Conservation (phyloP, 495 filamentous ascomycete genomes). For the Penicillium pancosmium region DNA sequence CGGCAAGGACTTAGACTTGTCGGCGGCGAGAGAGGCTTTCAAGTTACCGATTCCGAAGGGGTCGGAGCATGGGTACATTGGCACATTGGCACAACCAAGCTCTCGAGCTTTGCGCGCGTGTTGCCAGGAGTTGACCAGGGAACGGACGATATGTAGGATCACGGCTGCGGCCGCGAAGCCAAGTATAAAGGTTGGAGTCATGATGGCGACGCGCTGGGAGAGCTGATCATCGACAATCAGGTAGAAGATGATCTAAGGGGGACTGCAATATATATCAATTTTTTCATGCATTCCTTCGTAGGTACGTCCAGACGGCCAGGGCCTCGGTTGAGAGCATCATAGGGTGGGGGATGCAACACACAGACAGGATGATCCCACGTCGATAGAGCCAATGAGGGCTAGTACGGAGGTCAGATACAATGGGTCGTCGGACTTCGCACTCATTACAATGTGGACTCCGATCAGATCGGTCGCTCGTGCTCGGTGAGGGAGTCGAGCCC, state of each 20-base stretch:
- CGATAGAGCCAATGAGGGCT: constrained; percentile 16
- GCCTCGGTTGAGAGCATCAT: constrained; percentile 10
- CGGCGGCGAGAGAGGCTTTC: constrained; percentile 30
- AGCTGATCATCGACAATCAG: not conserved
- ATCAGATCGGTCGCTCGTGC: constrained; percentile 9
- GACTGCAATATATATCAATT: not conserved
- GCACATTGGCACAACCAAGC: constrained; percentile 33
- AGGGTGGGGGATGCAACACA: constrained; percentile 5
- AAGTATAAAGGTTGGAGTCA: constrained; percentile 26
- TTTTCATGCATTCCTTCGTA: not conserved
- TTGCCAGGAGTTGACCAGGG: constrained; percentile 26
- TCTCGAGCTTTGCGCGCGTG: constrained; percentile 33
- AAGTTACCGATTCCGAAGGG: constrained; percentile 34
- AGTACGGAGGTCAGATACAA: constrained; percentile 17
- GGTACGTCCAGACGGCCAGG: not conserved
- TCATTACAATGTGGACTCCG: constrained; percentile 15
- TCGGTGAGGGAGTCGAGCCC: constrained; percentile 1
- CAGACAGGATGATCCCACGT: constrained; percentile 13
- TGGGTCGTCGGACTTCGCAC: constrained; percentile 19
- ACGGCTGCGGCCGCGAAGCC: constrained; percentile 31
- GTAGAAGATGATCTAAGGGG: not conserved
- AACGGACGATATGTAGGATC: constrained; percentile 30
- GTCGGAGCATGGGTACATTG: constrained; percentile 36
- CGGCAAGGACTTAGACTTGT: constrained; percentile 32
- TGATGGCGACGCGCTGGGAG: constrained; percentile 7